Evolutionary conservation across 2,329 filamentous ascomycete species (phyloP).

Genomic region (Clathrospora elynae): DNA sequence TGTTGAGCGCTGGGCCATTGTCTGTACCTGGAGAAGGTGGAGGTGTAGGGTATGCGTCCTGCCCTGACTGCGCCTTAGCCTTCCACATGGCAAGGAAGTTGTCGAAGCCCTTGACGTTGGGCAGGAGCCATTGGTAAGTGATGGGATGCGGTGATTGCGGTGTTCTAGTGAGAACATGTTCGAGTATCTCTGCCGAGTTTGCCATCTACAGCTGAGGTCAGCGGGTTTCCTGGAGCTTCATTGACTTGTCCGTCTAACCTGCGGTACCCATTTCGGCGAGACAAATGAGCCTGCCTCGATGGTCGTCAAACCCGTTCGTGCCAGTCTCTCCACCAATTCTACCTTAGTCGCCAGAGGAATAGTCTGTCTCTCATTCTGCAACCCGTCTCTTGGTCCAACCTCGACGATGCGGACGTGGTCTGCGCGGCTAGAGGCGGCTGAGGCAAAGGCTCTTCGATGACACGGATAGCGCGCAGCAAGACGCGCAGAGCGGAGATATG

Average conservation of each 20-base stretch:
- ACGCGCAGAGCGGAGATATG: conserved; percentile 40
- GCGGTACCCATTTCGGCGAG: conserved; percentile 81
- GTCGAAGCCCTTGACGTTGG: conserved; percentile 74
- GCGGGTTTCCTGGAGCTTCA: conserved; percentile 46
- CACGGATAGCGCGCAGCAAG: conserved; percentile 44
- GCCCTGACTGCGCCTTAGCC: conserved; percentile 45
- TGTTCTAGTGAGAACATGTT: conserved; percentile 66
- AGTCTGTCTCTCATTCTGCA: conserved; percentile 79
- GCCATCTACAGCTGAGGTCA: conserved; percentile 65
- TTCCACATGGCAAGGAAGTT: conserved; percentile 62
- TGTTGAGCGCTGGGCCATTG: conserved; percentile 49
- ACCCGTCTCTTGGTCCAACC: conserved; percentile 82
- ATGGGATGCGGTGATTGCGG: conserved; percentile 61
- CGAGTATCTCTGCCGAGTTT: conserved; percentile 74
- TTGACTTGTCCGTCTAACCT: conserved; percentile 55
- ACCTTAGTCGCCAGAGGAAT: conserved; percentile 76
- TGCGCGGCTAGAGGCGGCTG: conserved; percentile 38
- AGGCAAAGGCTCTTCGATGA: conserved; percentile 37
- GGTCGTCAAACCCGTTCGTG: conserved; percentile 68
- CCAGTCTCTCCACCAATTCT: conserved; percentile 72
- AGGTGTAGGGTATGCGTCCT: conserved; percentile 58
- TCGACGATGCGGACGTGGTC: conserved; percentile 70
- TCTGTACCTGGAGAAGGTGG: conserved; percentile 46
- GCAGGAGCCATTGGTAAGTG: conserved; percentile 80
- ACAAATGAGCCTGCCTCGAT: conserved; percentile 87